Percentiles rank a stretch among this genome's conserved stretches.
Conservation (phyloP, 331 rosid genomes). For the Erythrophleum ivorense region DNA sequence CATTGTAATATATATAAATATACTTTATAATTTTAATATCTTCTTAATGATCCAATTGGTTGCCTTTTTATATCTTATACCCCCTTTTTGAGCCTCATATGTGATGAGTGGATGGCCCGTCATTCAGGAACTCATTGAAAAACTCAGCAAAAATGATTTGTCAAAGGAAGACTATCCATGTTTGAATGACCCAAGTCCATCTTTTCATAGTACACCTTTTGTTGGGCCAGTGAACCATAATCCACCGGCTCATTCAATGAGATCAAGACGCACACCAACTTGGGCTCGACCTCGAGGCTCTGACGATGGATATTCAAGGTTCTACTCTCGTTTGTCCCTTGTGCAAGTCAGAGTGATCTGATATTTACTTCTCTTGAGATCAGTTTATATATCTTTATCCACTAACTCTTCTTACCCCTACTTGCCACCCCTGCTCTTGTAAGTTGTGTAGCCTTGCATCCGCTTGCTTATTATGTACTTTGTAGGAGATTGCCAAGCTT, state of each 20-base stretch:
- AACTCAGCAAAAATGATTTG: conserved; percentile 72
- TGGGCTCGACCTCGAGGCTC: conserved; percentile 95
- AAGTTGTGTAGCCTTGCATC: conserved; percentile 12
- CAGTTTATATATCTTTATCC: background rate
- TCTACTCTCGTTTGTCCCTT: conserved; percentile 31
- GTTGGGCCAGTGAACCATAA: conserved; percentile 50
- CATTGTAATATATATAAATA: background rate
- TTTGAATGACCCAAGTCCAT: conserved; percentile 86
- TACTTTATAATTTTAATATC: background rate
- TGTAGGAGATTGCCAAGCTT: conserved; percentile 22
- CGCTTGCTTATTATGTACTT: conserved; percentile 17
- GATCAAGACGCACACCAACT: conserved; percentile 85
- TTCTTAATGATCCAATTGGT: background rate
- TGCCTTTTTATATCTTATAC: conserved; percentile 23
- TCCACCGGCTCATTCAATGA: conserved; percentile 81
- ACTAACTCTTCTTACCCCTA: background rate
- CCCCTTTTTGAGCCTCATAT: conserved; percentile 6
- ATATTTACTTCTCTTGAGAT: conserved; percentile 19
- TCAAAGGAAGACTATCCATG: conserved; percentile 95
- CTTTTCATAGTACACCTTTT: conserved; percentile 64
- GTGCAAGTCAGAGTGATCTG: conserved; percentile 12
- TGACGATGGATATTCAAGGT: conserved; percentile 98
- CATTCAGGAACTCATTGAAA: conserved; percentile 86
- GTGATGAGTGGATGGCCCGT: conserved; percentile 35
- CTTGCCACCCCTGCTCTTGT: background rate